Percentiles rank a stretch among this genome's conserved stretches.
phyloP scores from a whole-genome alignment of 192 early-diverging fungal species.

The Coemansia sp. region DNA sequence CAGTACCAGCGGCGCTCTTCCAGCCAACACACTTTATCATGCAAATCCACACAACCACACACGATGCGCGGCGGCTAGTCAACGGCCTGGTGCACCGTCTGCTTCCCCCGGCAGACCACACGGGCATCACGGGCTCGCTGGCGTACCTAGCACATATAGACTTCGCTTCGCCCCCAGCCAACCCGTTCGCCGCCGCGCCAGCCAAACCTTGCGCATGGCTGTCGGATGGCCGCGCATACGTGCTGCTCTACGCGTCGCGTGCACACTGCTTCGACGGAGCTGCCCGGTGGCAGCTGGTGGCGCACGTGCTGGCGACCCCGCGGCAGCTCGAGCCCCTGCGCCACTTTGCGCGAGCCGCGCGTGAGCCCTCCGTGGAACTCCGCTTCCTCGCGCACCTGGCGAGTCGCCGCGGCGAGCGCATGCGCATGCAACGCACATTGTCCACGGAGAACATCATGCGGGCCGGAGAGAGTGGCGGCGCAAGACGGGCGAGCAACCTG shows the following conservation, averaged over 20 bases:
- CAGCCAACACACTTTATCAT: constrained; percentile 12
- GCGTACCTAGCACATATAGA: constrained; percentile 15
- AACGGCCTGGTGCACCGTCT: constrained; percentile 26
- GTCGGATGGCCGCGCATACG: constrained; percentile 7
- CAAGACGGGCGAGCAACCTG: too few species aligned
- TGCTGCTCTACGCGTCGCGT: constrained; percentile 23
- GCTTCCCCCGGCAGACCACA: not conserved
- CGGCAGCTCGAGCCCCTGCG: constrained; percentile 13
- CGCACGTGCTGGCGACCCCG: constrained; percentile 29
- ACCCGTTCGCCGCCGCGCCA: not conserved
- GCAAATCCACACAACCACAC: constrained; percentile 19
- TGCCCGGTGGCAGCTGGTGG: constrained; percentile 7
- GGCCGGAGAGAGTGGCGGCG: too few species aligned
- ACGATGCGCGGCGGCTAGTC: constrained; percentile 19
- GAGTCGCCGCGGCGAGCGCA: constrained; percentile 12
- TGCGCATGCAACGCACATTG: constrained; percentile 35
- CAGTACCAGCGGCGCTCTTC: constrained; percentile 30
- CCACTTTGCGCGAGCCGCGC: not conserved
- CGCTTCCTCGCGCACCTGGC: constrained; percentile 28
- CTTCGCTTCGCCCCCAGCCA: not conserved
- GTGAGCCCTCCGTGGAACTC: constrained; percentile 6
- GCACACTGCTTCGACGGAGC: not conserved
- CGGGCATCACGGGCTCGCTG: constrained; percentile 12
- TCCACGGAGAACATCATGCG: constrained; percentile 27
- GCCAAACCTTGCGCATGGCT: not conserved